phyloP scores from a whole-genome alignment of 2,329 filamentous ascomycete species.

The Alternaria angustiovoidea region DNA sequence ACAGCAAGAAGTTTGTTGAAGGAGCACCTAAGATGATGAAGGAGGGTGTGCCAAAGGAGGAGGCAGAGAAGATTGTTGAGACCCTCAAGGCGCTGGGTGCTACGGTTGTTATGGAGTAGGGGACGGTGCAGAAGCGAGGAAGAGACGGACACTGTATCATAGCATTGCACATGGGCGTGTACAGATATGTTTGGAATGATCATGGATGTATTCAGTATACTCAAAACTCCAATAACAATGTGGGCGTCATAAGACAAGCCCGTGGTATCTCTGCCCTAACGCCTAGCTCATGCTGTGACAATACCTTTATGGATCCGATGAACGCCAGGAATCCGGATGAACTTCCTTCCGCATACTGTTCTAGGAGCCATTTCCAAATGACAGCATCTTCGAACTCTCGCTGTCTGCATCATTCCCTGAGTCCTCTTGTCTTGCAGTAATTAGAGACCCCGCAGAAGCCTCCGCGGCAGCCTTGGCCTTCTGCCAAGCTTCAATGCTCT shows the following conservation, averaged over 20 bases:
- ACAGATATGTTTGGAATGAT: conserved; percentile 49
- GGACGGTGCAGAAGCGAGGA: neutral
- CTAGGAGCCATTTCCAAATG: neutral
- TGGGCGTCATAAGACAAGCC: conserved; percentile 20
- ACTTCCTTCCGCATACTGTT: neutral
- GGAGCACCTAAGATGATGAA: conserved; percentile 98
- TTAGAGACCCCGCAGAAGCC: neutral
- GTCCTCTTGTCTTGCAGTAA: neutral
- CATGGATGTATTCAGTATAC: conserved; percentile 42
- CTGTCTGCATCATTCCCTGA: neutral
- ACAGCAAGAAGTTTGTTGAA: conserved; percentile 99
- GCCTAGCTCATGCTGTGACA: conserved; percentile 33
- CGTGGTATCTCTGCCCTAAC: conserved; percentile 46
- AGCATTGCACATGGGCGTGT: conserved; percentile 46
- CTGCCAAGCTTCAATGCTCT: neutral
- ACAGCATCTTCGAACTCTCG: neutral
- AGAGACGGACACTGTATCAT: conserved; percentile 42
- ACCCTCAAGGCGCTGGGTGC: conserved; percentile 92
- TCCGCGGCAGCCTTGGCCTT: neutral
- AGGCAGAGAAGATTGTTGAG: conserved; percentile 97
- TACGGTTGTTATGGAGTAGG: conserved; percentile 88
- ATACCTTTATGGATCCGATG: neutral
- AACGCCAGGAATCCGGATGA: conserved; percentile 13
- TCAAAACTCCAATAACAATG: conserved; percentile 24
- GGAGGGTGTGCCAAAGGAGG: conserved; percentile 98